Conservation (phyloP, 768 basidiomycete species). For the Sporobolomyces roseus region DNA sequence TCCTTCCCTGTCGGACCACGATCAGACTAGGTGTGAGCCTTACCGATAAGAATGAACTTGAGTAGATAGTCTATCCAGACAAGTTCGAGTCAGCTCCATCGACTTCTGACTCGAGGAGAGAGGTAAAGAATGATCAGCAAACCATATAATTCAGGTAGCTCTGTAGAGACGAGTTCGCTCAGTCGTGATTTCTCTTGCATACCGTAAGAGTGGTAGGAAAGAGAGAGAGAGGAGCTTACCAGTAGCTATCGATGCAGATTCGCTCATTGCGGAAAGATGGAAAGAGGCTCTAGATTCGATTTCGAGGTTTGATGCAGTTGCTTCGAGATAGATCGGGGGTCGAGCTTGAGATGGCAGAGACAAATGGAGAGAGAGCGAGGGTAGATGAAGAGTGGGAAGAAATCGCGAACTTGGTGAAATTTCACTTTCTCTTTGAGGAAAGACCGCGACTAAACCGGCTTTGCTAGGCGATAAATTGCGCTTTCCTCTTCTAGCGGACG, state of each 20-base stretch:
- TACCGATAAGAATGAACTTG: constrained; percentile 97
- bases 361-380: neutral
- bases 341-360: no score
- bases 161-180: neutral
- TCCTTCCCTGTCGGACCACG: no score
- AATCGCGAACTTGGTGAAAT: neutral
- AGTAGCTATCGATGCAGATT: no score
- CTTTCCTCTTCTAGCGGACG: no score
- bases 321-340: no score
- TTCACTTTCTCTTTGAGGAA: neutral
- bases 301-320: no score
- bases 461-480: no score
- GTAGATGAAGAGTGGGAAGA: neutral
- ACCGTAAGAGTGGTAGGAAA: no score
- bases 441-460: no score
- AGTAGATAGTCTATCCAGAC: constrained; percentile 79
- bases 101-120: neutral
- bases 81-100: neutral
- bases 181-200: no score
- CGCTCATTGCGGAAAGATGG: no score
- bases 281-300: no score
- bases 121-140: neutral
- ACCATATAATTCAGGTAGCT: constrained; percentile 40
- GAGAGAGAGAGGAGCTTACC: neutral
- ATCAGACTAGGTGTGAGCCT: constrained; percentile 34